These are phyloP conservation scores for Eragrostis tef DNA, from an alignment of 202 grass and related monocot genomes.

Conservation along the genomic window DNA sequence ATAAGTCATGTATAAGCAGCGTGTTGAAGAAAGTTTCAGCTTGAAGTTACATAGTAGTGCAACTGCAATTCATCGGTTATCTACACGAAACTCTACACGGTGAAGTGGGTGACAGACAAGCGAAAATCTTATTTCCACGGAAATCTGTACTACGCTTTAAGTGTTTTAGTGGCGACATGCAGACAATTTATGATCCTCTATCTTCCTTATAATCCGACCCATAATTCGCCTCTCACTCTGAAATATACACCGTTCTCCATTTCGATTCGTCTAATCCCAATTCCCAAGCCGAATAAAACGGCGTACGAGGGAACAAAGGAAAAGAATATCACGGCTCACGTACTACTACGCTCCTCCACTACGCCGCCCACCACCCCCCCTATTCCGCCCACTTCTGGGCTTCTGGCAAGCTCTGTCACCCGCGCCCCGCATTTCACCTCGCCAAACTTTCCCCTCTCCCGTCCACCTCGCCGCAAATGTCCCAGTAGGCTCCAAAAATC, in stretches of 20 bases:
- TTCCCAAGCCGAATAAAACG: conserved; percentile 35
- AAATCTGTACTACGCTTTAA: background rate
- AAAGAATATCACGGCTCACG: background rate
- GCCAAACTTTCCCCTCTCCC: conserved; percentile 49
- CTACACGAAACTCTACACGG: background rate
- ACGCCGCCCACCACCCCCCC: background rate
- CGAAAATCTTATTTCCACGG: background rate
- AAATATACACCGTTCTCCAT: background rate
- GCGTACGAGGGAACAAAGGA: conserved; percentile 22
- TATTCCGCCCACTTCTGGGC: background rate
- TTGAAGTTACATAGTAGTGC: background rate
- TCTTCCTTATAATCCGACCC: background rate
- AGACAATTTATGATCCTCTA: background rate
- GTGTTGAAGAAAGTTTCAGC: background rate
- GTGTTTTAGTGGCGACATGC: background rate
- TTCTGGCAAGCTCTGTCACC: background rate
- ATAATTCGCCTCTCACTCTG: background rate
- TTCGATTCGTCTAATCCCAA: background rate
- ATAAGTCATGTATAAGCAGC: no score
- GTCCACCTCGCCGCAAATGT: conserved; percentile 34
- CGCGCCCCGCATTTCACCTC: conserved; percentile 20
- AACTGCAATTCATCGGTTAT: background rate
- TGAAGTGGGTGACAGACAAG: background rate
- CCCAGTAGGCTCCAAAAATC: conserved; percentile 61
- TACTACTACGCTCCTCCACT: background rate